phyloP scores from a whole-genome alignment of 2,329 filamentous ascomycete genomes.

The Colletotrichum spaethianum region DNA sequence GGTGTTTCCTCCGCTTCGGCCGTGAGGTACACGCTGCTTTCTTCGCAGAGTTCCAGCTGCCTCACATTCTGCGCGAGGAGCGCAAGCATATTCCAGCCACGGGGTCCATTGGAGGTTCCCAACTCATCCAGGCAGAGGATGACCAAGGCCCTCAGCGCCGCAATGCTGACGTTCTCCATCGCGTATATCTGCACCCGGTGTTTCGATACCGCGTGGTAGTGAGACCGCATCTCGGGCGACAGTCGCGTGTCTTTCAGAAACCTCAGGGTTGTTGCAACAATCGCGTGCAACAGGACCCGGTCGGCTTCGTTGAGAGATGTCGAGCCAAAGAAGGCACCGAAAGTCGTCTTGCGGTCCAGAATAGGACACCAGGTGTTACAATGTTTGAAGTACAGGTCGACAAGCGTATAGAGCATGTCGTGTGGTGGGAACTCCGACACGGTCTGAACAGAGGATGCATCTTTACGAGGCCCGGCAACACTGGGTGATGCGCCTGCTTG shows the following conservation, averaged over 20 bases:
- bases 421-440: constrained; percentile 70
- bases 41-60: constrained; percentile 57
- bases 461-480: constrained; percentile 40
- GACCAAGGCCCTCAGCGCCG: constrained; percentile 56
- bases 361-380: constrained; percentile 72
- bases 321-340: constrained; percentile 57
- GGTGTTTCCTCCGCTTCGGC: constrained; percentile 51
- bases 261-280: constrained; percentile 58
- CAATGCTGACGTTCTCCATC: constrained; percentile 57
- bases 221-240: constrained; percentile 53
- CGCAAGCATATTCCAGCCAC: constrained; percentile 58
- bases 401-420: constrained; percentile 71
- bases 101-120: constrained; percentile 59
- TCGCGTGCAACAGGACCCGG: constrained; percentile 59
- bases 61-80: constrained; percentile 55
- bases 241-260: constrained; percentile 58
- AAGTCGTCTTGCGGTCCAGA: constrained; percentile 59
- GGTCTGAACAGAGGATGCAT: constrained; percentile 51
- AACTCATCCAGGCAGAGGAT: constrained; percentile 59
- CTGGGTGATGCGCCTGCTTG: constrained; percentile 21
- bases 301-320: constrained; percentile 57
- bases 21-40: constrained; percentile 55
- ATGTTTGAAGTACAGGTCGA: constrained; percentile 75
- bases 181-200: constrained; percentile 58
- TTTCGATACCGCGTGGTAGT: constrained; percentile 57